Conservation (phyloP, 2,329 filamentous ascomycete species). For the Aspergillus latus region DNA sequence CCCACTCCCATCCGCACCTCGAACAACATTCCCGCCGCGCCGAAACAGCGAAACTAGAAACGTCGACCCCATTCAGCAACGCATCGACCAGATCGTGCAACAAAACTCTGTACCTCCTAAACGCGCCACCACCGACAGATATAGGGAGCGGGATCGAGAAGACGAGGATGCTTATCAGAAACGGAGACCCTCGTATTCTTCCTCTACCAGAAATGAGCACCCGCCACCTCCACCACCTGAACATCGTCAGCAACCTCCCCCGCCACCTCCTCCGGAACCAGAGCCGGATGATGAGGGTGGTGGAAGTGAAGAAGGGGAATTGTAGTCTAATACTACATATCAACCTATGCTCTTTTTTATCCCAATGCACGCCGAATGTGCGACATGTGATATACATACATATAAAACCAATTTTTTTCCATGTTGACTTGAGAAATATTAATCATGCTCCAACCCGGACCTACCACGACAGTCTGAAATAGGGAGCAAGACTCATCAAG, state of each 20-base stretch:
- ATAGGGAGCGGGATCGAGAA: slow-evolving; percentile 11
- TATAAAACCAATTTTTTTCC: too few species aligned
- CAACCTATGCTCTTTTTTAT: too few species aligned
- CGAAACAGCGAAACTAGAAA: slow-evolving; percentile 18
- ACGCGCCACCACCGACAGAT: slow-evolving; percentile 16
- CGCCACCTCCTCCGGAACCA: slow-evolving; percentile 21
- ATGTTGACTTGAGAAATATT: too few species aligned
- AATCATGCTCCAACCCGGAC: too few species aligned
- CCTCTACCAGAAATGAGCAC: slow-evolving; percentile 5
- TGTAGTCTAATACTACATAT: slow-evolving; percentile 22
- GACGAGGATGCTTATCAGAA: slow-evolving; percentile 18
- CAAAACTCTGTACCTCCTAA: slow-evolving; percentile 22
- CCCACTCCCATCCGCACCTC: slow-evolving; percentile 21
- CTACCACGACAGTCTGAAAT: too few species aligned
- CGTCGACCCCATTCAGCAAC: slow-evolving; percentile 36
- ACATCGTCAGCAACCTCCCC: slow-evolving; percentile 7
- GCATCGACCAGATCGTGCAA: slow-evolving; percentile 39
- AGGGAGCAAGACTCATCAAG: too few species aligned
- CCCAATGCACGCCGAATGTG: too few species aligned
- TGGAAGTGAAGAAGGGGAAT: slow-evolving; percentile 47
- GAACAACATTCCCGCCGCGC: slow-evolving; percentile 17
- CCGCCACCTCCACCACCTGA: slow-evolving; percentile 12
- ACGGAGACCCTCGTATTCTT: slow-evolving; percentile 15
- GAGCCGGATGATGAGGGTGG: slow-evolving; percentile 32
- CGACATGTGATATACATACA: too few species aligned